phyloP scores from a whole-genome alignment of 257 asterid species.

The Solanum gandarillasii region DNA sequence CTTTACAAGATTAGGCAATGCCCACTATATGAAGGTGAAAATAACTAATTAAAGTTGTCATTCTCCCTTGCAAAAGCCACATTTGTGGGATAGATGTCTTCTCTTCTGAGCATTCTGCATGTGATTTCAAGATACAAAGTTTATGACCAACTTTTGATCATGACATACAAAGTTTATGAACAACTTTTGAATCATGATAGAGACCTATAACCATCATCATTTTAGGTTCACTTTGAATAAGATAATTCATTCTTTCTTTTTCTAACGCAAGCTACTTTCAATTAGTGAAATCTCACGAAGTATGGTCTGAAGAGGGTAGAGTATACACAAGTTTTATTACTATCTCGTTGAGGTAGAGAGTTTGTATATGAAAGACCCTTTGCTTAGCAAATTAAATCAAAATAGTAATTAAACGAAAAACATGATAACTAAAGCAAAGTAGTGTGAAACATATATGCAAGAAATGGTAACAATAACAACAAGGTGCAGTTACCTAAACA shows the following conservation, averaged over 20 bases:
- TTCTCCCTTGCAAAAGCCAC: not conserved
- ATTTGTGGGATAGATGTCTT: not conserved
- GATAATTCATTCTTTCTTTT: not conserved
- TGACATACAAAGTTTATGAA: not conserved
- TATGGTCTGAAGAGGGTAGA: not conserved
- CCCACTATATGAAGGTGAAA: not conserved
- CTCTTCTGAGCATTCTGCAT: not conserved
- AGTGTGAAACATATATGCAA: not conserved
- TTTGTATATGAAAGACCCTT: too few relatives aligned
- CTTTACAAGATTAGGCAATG: not conserved
- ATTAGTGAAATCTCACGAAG: not conserved
- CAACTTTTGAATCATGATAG: not conserved
- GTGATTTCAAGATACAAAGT: not conserved
- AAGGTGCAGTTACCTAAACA: not conserved
- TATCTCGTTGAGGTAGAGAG: not conserved
- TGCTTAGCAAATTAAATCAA: not conserved
- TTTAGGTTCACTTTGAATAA: not conserved
- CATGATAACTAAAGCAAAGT: not conserved
- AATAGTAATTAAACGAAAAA: too few relatives aligned
- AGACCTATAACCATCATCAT: not conserved
- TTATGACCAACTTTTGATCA: not conserved
- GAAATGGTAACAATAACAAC: not conserved
- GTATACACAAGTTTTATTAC: too few relatives aligned
- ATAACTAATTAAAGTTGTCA: not conserved
- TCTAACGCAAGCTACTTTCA: not conserved